Evolutionary conservation across 495 filamentous ascomycete species (phyloP).

Genomic region (Penicillium cinerascens): DNA sequence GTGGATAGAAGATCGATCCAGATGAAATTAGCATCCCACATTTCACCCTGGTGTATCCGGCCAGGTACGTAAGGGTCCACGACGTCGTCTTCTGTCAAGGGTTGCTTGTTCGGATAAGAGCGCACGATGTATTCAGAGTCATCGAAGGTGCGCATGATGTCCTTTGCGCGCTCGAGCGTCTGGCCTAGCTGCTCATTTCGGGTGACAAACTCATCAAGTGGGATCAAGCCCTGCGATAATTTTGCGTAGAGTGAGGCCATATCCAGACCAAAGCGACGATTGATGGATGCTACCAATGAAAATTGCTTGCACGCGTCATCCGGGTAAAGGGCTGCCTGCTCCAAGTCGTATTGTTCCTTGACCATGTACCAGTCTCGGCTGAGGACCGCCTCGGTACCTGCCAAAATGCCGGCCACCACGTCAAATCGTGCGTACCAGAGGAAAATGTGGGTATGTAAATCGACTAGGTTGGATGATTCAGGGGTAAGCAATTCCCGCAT

Average conservation of each 20-base stretch:
- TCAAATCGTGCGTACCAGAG: constrained; percentile 91
- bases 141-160: constrained; percentile 56
- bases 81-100: constrained; percentile 58
- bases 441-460: constrained; percentile 66
- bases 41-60: constrained; percentile 59
- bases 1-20: constrained; percentile 74
- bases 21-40: constrained; percentile 72
- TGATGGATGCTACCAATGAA: constrained; percentile 58
- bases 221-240: constrained; percentile 57
- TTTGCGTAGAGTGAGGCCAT: constrained; percentile 76
- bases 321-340: constrained; percentile 57
- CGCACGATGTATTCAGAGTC: constrained; percentile 57
- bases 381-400: constrained; percentile 70
- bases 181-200: constrained; percentile 57
- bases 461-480: constrained; percentile 65
- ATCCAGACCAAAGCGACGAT: constrained; percentile 74
- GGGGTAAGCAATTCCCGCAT: constrained; percentile 75
- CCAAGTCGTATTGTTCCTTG: constrained; percentile 58
- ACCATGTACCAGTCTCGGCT: constrained; percentile 76
- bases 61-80: constrained; percentile 71
- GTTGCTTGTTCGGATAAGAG: constrained; percentile 50
- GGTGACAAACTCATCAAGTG: constrained; percentile 58
- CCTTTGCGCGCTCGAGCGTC: constrained; percentile 54
- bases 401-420: constrained; percentile 76
- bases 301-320: constrained; percentile 61